phyloP scores from a whole-genome alignment of 2,329 filamentous ascomycete species.

The Diaporthe nobilis region DNA sequence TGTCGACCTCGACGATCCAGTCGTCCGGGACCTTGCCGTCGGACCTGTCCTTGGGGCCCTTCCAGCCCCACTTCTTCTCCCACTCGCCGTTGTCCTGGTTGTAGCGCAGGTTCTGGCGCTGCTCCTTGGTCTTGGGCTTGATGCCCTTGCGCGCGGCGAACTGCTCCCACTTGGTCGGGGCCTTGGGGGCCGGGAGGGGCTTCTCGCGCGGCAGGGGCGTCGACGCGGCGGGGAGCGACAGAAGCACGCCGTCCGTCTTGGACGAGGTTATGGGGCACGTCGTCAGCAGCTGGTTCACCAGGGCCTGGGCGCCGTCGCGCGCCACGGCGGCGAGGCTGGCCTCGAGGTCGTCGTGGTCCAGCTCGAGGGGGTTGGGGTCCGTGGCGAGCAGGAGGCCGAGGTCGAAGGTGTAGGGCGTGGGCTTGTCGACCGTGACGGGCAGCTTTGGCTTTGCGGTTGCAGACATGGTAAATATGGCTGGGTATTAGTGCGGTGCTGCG shows the following conservation, averaged over 20 bases:
- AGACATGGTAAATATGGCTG: conserved; percentile 37
- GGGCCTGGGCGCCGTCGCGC: conserved; percentile 89
- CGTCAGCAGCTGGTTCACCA: conserved; percentile 94
- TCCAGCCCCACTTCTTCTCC: conserved; percentile 96
- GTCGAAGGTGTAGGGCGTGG: conserved; percentile 93
- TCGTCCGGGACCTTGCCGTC: conserved; percentile 73
- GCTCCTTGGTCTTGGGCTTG: conserved; percentile 86
- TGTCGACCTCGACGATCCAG: conserved; percentile 94
- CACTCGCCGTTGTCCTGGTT: conserved; percentile 89
- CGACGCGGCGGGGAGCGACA: conserved; percentile 79
- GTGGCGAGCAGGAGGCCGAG: conserved; percentile 88
- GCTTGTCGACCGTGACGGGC: conserved; percentile 80
- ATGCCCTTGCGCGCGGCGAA: conserved; percentile 99
- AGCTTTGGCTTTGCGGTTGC: conserved; percentile 59
- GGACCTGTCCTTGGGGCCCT: conserved; percentile 76
- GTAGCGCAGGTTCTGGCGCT: conserved; percentile 81
- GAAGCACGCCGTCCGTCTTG: conserved; percentile 75
- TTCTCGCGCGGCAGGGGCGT: conserved; percentile 91
- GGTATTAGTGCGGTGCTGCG: not conserved
- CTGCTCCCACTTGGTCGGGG: conserved; percentile 93
- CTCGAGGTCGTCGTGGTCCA: conserved; percentile 71
- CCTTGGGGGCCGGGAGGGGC: conserved; percentile 83
- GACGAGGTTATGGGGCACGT: conserved; percentile 85
- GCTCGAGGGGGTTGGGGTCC: conserved; percentile 85
- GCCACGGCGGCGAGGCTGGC: conserved; percentile 79